Evolutionary conservation across 179 eudicot genomes (phyloP).

Genomic region (Heliamphora pulchella): DNA sequence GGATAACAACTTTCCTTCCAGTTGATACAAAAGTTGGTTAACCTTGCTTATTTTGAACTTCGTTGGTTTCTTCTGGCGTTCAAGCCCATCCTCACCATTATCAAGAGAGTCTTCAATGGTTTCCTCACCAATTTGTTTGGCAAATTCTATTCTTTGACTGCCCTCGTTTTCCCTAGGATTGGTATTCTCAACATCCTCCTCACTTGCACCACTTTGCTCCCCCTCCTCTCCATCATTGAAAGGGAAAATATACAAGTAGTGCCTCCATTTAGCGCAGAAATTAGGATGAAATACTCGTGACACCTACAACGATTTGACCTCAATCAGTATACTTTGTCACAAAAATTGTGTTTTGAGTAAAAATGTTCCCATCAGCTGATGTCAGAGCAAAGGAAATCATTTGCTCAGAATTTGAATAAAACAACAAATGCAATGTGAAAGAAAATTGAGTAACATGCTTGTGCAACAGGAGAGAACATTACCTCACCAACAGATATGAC

Average conservation of each 20-base stretch:
- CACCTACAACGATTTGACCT: slow-evolving; percentile 38
- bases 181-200: slow-evolving; percentile 20
- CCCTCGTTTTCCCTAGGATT: slow-evolving; percentile 15
- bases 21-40: slow-evolving; percentile 48
- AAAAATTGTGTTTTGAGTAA: not conserved
- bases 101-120: slow-evolving; percentile 18
- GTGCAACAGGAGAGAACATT: slow-evolving; percentile 7
- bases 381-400: not conserved
- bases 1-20: slow-evolving; percentile 81
- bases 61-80: slow-evolving; percentile 42
- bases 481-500: slow-evolving; percentile 64
- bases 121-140: slow-evolving; percentile 20
- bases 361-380: not conserved
- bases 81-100: slow-evolving; percentile 24
- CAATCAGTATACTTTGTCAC: not conserved
- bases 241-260: slow-evolving; percentile 83
- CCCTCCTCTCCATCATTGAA: slow-evolving; percentile 35
- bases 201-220: slow-evolving; percentile 20
- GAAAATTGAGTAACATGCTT: not conserved
- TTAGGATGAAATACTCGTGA: slow-evolving; percentile 92
- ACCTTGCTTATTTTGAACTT: slow-evolving; percentile 53
- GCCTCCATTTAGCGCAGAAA: slow-evolving; percentile 95
- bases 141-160: slow-evolving; percentile 20
- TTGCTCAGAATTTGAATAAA: not conserved
- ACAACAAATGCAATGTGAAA: not conserved